phyloP scores from a whole-genome alignment of 768 basidiomycete species.

The Cyclocybe cylindracea region DNA sequence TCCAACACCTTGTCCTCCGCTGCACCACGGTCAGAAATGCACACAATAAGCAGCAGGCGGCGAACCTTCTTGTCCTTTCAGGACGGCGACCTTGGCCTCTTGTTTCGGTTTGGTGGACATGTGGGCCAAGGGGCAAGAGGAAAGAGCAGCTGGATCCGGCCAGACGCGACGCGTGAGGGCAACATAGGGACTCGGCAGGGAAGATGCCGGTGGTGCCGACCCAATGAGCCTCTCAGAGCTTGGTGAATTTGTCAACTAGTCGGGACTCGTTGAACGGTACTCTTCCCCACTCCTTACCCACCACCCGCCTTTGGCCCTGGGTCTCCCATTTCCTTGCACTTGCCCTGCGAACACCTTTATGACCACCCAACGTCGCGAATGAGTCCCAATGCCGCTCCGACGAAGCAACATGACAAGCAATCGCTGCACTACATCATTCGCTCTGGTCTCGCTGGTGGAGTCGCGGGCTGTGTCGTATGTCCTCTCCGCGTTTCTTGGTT shows the following conservation, averaged over 20 bases:
- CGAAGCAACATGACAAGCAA: slow-evolving; percentile 48
- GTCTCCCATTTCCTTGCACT: neutral
- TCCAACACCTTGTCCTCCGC: slow-evolving; percentile 77
- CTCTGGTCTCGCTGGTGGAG: slow-evolving; percentile 88
- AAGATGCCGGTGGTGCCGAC: slow-evolving; percentile 12
- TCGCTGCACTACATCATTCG: slow-evolving; percentile 65
- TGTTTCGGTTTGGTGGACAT: slow-evolving; percentile 47
- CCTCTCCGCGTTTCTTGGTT: slow-evolving; percentile 7
- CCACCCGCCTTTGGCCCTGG: neutral
- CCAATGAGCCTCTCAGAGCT: slow-evolving; percentile 9
- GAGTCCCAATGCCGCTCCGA: slow-evolving; percentile 57
- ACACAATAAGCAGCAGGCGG: neutral
- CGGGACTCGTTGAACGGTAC: slow-evolving; percentile 11
- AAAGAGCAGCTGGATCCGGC: neutral
- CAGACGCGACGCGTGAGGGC: slow-evolving; percentile 1
- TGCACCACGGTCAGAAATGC: slow-evolving; percentile 21
- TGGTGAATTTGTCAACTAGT: slow-evolving; percentile 12
- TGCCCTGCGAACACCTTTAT: slow-evolving; percentile 28
- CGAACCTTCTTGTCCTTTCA: slow-evolving; percentile 77
- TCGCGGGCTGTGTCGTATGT: slow-evolving; percentile 92
- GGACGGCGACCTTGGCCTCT: slow-evolving; percentile 51
- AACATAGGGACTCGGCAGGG: neutral
- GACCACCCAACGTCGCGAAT: slow-evolving; percentile 45
- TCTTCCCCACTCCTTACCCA: neutral
- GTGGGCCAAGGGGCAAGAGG: slow-evolving; percentile 3